Base-by-base conservation (phyloP, 2,329 filamentous ascomycete genomes). In the Proliferodiscus dingleyae region DNA sequence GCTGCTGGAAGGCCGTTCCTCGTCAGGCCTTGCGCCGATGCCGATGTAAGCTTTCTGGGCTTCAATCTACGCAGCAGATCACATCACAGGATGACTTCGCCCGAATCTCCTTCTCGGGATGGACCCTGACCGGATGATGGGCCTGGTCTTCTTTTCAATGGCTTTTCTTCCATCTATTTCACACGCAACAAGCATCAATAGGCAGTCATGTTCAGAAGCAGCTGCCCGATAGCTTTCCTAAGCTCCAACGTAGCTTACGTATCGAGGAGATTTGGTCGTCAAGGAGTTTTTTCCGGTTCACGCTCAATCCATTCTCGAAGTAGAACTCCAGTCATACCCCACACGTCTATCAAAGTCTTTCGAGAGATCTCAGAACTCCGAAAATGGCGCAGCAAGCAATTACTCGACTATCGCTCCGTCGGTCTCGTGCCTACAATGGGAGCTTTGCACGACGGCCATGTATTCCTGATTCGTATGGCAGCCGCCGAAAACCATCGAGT, bases 371-470 rank as follows among this genome's bases (percentile, higher is more conserved):
- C 81, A 11, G 72, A 80, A 9, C 71, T 95, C 41, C 86, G 88
- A 30, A 67, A 74, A 57, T 85, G 84, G 72, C 81, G 89, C 28
- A 75, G 71, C 18, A 75, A 81, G 32, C 80, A 89, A 49, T 69
- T 81, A 28, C 68, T 81, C 49, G 74, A 81, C 60, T 78, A 84
- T 57, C 80, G 84, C 46, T 83, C 82, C 36, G 82, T 98, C 47
- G 89, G 86, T 48, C 80, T 98, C 22, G 89, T 98, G 28, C 93
- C 93, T 1, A 98, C 93, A 24, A 97, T 98, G 93, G 93, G 93
- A 52, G 93, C 93, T 40, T 77, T 98, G n/a, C 93, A 98, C 67
- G 78, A 82, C 45, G 93, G 93, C 32, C 93, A 98, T 68, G 69
- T 95, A 41, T 86, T 87, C 3, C 77, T 98, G 18, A 85, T 95